Conservation (phyloP, 2,329 filamentous ascomycete genomes). For the Curvularia hawaiiensis region DNA sequence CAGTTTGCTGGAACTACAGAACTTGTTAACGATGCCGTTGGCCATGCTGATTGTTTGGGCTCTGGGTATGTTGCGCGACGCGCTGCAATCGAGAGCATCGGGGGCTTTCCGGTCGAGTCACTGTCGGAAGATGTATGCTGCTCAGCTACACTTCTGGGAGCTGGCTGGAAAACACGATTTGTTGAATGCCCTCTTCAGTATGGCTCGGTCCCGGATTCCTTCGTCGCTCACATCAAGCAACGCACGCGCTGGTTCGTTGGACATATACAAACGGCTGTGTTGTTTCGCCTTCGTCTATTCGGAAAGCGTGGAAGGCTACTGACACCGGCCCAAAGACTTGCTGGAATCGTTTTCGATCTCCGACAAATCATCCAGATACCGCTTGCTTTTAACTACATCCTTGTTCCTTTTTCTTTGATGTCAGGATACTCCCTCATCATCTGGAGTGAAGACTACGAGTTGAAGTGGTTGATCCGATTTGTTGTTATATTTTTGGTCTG, state of each 20-base stretch:
- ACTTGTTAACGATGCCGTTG: conserved; percentile 52
- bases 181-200: background rate
- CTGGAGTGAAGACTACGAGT: background rate
- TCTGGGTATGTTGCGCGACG: conserved; percentile 66
- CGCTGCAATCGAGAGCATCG: conserved; percentile 64
- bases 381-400: background rate
- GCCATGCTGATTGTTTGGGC: conserved; percentile 68
- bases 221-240: background rate
- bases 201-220: background rate
- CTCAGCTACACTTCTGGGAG: background rate
- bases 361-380: background rate
- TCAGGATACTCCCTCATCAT: background rate
- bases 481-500: background rate
- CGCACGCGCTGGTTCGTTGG: background rate
- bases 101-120: conserved; percentile 65
- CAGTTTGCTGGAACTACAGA: conserved; percentile 63
- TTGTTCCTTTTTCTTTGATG: background rate
- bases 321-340: background rate
- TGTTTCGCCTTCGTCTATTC: background rate
- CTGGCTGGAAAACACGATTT: background rate
- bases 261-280: background rate
- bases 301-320: background rate
- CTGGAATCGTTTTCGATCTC: background rate
- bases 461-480: background rate
- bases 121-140: conserved; percentile 66